These are phyloP conservation scores for Ogataea paradorogensis DNA, from an alignment of 805 yeast species.

Conservation along the genomic window DNA sequence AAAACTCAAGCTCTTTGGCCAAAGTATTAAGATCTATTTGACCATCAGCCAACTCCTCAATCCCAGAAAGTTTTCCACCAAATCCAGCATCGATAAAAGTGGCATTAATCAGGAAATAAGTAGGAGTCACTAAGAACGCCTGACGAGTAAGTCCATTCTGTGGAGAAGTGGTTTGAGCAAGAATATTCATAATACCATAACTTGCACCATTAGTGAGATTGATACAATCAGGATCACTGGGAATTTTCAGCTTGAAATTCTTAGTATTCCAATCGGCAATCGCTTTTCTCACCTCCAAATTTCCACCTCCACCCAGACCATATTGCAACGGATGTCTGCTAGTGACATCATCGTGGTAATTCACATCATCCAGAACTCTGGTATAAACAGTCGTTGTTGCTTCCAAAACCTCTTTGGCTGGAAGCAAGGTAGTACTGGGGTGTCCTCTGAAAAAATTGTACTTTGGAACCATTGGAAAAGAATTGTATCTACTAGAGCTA, in stretches of 20 bases:
- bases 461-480: conserved; percentile 4
- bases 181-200: conserved; percentile 68
- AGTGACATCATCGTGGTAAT: conserved; percentile 42
- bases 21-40: conserved; percentile 50
- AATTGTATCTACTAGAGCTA: too few species aligned
- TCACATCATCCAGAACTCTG: conserved; percentile 35
- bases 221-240: conserved; percentile 46
- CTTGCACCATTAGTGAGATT: conserved; percentile 82
- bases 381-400: conserved; percentile 52
- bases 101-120: conserved; percentile 73
- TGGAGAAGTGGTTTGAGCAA: conserved; percentile 60
- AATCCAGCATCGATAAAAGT: conserved; percentile 79
- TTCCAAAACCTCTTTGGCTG: conserved; percentile 49
- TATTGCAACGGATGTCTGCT: conserved; percentile 66
- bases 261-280: conserved; percentile 53
- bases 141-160: conserved; percentile 60
- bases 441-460: conserved; percentile 76
- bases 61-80: conserved; percentile 59
- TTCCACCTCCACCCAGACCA: conserved; percentile 71
- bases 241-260: conserved; percentile 33
- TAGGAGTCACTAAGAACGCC: conserved; percentile 77
- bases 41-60: conserved; percentile 53
- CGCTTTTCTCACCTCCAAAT: conserved; percentile 53
- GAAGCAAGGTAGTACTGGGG: conserved; percentile 60
- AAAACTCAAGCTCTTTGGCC: conserved; percentile 43